Conservation (phyloP, 345 rosid genomes). For the Ceriops zippeliana region DNA sequence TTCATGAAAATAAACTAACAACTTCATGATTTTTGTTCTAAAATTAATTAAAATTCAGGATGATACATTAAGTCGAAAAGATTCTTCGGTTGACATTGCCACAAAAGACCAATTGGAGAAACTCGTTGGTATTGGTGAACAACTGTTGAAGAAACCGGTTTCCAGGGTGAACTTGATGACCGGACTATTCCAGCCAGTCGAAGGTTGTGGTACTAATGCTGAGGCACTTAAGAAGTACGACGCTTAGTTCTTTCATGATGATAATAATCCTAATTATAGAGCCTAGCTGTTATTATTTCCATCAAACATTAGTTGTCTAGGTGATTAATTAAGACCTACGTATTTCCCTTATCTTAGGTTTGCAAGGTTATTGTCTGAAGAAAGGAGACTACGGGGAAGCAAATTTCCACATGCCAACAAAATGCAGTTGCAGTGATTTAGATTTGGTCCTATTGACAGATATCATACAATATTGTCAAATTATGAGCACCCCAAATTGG, state of each 20-base stretch:
- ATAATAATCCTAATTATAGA: neutral
- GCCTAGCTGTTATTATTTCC: neutral
- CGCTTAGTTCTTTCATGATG: neutral
- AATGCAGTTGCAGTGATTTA: neutral
- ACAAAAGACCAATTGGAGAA: conserved; percentile 6
- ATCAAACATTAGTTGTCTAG: neutral
- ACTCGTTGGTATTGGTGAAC: neutral
- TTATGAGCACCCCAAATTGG: too few relatives aligned
- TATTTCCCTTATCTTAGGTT: neutral
- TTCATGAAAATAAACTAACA: neutral
- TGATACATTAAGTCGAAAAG: conserved; percentile 8
- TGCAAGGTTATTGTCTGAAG: neutral
- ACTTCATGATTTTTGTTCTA: neutral
- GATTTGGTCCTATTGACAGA: too few relatives aligned
- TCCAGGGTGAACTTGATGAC: conserved; percentile 7
- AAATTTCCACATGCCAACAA: neutral
- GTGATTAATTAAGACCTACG: neutral
- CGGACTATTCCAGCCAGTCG: neutral
- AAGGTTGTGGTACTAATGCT: neutral
- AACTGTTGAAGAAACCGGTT: conserved; percentile 3
- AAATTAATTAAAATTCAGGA: conserved; percentile 2
- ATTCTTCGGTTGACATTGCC: conserved; percentile 13
- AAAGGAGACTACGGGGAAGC: conserved; percentile 1
- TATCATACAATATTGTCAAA: too few relatives aligned
- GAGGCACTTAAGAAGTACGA: conserved; percentile 5